phyloP scores from a whole-genome alignment of 2,329 filamentous ascomycete species.

The Paecilomyces niveus region DNA sequence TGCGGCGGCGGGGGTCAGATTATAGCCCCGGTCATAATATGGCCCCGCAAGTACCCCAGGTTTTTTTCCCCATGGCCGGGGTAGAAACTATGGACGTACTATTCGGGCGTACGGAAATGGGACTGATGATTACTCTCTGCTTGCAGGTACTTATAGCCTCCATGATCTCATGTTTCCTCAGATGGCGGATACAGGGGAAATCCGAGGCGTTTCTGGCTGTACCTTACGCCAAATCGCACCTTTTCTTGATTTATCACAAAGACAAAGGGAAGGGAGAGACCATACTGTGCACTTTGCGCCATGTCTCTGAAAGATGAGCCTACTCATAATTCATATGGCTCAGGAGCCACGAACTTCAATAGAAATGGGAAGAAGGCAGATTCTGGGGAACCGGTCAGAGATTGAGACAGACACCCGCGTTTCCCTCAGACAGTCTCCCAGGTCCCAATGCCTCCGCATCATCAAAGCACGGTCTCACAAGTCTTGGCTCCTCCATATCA shows the following conservation, averaged over 20 bases:
- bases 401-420: not conserved
- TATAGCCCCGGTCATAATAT: too few species aligned
- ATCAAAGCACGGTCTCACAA: slow-evolving; percentile 7
- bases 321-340: not conserved
- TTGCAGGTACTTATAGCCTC: not conserved
- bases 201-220: not conserved
- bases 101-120: not conserved
- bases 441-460: not conserved
- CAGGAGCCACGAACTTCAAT: not conserved
- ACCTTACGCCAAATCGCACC: not conserved
- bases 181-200: not conserved
- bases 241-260: not conserved
- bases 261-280: not conserved
- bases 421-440: not conserved
- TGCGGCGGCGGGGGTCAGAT: not conserved
- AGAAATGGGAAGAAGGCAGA: not conserved
- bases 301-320: not conserved
- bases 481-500: slow-evolving; percentile 7
- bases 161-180: not conserved
- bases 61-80: not conserved
- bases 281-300: not conserved
- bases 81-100: not conserved
- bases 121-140: not conserved
- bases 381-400: not conserved
- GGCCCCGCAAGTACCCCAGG: not conserved